Base-by-base conservation (phyloP, 441 rosid genomes). In the Populus hybrid region DNA sequence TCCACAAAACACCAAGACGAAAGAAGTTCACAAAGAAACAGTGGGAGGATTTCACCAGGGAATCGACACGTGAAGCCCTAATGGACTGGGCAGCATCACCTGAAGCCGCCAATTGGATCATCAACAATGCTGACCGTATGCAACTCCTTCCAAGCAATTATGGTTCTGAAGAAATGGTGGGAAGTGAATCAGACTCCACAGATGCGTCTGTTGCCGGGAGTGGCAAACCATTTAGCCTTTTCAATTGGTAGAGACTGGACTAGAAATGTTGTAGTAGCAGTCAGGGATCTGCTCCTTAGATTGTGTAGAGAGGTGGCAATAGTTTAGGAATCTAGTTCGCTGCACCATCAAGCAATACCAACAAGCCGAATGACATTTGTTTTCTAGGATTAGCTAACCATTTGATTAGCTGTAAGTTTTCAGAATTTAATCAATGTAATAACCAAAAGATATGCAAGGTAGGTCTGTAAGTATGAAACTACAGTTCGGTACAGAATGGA, bases 51-150 rank as follows among this genome's bases (percentile, higher is more conserved):
- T 89, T 95, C 66, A 90, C 94, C 14, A 80, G 75, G 70, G 94
- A 88, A 73, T 90, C 98, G n/a, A 96, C 99, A n/a, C 85, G 82
- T 61, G 78, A 86, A 70, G 98, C 98, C 61, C 76, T 94, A 77
- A 89, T 91, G 8, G 97, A 89, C 66, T 84, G 96, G 87, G 78
- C 89, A 53, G 90, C 96, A 53, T 89, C 97, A 42, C 94, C 98
- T 20, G 94, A 91, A 69, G 92, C 92, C 80, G 74, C 91, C 1
- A 85, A 87, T 71, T 96, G 98, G 97, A 72, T 93, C 69, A 79
- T 93, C 3, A 87, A 91, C 66, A 87, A 88, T 72, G 94, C 98
- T 11, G 95, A 88, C 61, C 79, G 96, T 71, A 88, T 96, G 79
- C 86, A 89, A 73, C 81, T 95, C 75, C 80, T 88, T 71, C 89